Evolutionary conservation across 352 stramenopile genomes (phyloP).

Genomic region (Phytopythium litorale): DNA sequence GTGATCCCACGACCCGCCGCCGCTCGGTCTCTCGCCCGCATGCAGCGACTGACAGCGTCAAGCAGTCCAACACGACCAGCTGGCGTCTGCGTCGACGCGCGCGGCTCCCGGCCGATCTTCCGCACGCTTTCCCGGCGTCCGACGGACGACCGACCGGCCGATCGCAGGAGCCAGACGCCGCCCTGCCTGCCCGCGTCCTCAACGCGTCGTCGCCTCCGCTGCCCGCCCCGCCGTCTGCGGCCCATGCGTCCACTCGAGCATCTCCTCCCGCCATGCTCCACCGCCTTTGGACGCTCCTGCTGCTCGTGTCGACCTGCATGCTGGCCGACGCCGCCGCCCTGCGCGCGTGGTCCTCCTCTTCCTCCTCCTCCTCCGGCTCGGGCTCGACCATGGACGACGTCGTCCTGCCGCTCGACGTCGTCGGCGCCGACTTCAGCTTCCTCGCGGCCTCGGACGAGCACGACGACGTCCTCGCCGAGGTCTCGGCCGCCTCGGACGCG

Average conservation of each 20-base stretch:
- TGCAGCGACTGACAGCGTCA: no score
- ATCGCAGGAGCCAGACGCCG: not conserved
- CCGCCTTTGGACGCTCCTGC: not conserved
- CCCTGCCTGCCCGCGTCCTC: not conserved
- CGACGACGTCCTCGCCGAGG: conserved; percentile 2
- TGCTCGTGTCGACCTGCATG: no score
- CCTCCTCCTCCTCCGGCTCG: not conserved
- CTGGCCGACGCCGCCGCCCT: no score
- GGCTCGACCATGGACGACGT: not conserved
- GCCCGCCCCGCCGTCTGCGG: no score
- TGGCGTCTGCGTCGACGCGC: not conserved
- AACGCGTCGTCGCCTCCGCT: no score
- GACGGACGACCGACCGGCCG: not conserved
- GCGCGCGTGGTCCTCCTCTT: not conserved
- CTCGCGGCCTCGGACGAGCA: not conserved
- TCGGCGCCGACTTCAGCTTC: not conserved
- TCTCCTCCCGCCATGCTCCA: not conserved
- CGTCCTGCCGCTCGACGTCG: not conserved
- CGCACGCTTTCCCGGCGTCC: not conserved
- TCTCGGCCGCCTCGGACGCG: not conserved
- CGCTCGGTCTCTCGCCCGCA: no score
- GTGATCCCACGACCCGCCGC: no score
- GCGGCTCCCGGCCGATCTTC: not conserved
- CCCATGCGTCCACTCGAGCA: no score
- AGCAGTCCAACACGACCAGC: not conserved